Evolutionary conservation across 1,284 basidiomycete genomes (phyloP), one percentile per base, ranked within the genome.

Genomic region (Puccinia brachypodii): DNA sequence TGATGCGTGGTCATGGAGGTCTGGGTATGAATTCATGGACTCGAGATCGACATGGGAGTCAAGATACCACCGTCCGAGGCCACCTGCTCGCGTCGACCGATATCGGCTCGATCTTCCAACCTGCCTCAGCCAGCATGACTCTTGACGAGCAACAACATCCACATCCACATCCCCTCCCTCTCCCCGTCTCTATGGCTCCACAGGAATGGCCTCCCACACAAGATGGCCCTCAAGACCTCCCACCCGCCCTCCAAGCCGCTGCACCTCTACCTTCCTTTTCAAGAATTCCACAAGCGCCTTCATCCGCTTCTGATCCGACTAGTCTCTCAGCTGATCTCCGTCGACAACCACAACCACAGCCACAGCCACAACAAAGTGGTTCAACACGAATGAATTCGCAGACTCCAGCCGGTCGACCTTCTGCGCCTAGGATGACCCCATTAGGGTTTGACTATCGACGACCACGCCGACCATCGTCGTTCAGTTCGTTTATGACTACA

Each of bases 401-500:
- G 33, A 47, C 56, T 3, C 47, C 72, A 6, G 53, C 14, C 9
- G 50, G 42, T 50, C 36, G 73, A 2, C 31, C 56, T 2, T 22
- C 36, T 19, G 36, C 56, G 1, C 36, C 58, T 11, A 56, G 73
- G 38, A 76, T 76, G 73, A 36, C 73, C 0, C 73, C 53, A 13
- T 40, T 64, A 1, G 58, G 36, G n/a, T 60, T 77, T 42, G 38
- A 28, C 66, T 44, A 28, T 72, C 79, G 38, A 56, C 73, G 25
- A 31, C 79, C 33, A 44, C 42, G 62, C 11, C n/a, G 68, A 13
- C 44, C 38, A 1, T 40, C 66, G 19, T 78, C 68, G 25, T 58
- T 82, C 74, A 60, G 78, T 38, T 80, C 83, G 44, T 76, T 71
- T 71, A 47, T 82, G 75, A 76, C 56, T 1, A n/a, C 78, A 16